phyloP scores from a whole-genome alignment of 106 monocot genomes.

The Ottelia alismoides region DNA sequence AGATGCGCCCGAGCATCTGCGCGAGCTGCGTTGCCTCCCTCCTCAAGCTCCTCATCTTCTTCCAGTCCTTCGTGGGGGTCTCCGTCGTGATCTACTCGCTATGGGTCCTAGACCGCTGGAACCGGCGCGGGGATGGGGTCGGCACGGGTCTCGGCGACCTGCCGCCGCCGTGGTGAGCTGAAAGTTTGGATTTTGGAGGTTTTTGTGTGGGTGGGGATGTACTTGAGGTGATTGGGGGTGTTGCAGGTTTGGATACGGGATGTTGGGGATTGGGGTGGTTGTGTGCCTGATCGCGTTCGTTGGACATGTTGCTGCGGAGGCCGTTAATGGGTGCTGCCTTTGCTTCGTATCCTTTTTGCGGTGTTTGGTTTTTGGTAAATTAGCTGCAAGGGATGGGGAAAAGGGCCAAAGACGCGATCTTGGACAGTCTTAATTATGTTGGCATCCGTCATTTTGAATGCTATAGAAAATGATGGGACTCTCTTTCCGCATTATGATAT shows the following conservation, averaged over 20 bases:
- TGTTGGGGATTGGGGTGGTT: conserved; percentile 54
- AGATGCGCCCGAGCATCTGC: conserved; percentile 32
- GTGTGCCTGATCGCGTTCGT: conserved; percentile 45
- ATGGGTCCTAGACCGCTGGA: conserved; percentile 48
- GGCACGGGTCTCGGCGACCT: background rate
- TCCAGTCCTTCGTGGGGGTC: conserved; percentile 67
- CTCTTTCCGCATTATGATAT: no score
- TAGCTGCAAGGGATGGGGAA: no score
- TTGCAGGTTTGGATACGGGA: conserved; percentile 48
- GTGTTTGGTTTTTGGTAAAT: no score
- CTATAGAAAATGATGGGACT: no score
- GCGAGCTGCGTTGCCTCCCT: conserved; percentile 35
- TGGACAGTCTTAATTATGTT: no score
- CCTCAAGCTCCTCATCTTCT: conserved; percentile 66
- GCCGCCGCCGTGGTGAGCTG: background rate
- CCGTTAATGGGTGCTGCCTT: conserved; percentile 49
- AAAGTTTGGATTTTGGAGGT: background rate
- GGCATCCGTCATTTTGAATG: no score
- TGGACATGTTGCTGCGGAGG: conserved; percentile 65
- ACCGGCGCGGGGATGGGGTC: background rate
- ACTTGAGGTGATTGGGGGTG: no score
- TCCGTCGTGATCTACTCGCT: conserved; percentile 53
- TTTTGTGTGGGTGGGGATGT: no score
- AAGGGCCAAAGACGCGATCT: no score
- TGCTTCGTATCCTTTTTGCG: conserved; percentile 62